These are phyloP conservation scores for Auricularia sp. DNA, from an alignment of 768 basidiomycete species.

Conservation along the genomic window DNA sequence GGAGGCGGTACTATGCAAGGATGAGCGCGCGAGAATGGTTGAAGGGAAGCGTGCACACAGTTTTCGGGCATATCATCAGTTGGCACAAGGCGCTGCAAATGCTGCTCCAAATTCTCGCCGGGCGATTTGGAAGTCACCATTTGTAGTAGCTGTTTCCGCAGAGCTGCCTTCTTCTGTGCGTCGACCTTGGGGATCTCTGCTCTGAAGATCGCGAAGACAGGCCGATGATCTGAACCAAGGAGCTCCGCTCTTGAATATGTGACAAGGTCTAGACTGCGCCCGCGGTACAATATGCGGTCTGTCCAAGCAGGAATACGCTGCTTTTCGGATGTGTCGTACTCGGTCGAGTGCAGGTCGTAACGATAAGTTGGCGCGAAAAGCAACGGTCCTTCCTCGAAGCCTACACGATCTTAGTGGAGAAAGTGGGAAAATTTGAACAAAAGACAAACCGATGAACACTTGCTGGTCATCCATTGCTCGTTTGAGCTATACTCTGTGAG, in stretches of 20 bases:
- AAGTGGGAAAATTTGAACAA: not conserved
- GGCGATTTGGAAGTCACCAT: constrained; percentile 50
- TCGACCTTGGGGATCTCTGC: constrained; percentile 75
- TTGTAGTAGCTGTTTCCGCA: constrained; percentile 60
- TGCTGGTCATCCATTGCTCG: constrained; percentile 59
- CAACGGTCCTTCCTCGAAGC: constrained; percentile 82
- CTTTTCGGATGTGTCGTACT: constrained; percentile 94
- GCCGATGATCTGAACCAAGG: constrained; percentile 89
- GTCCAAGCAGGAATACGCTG: constrained; percentile 96
- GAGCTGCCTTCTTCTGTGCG: constrained; percentile 53
- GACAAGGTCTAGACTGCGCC: constrained; percentile 55
- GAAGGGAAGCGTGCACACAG: not conserved
- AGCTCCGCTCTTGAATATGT: constrained; percentile 81
- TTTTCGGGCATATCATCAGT: constrained; percentile 22
- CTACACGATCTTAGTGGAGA: constrained; percentile 14
- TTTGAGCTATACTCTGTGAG: constrained; percentile 42
- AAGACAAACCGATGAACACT: constrained; percentile 40
- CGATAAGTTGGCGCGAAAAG: constrained; percentile 94
- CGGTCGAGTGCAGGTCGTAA: constrained; percentile 71
- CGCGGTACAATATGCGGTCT: constrained; percentile 88
- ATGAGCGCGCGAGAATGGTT: not conserved
- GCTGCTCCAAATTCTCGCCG: constrained; percentile 62
- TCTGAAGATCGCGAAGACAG: constrained; percentile 85
- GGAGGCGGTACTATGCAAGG: constrained; percentile 63
- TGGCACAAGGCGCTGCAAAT: constrained; percentile 48